Percentiles rank a stretch among this genome's conserved stretches.
These are phyloP conservation scores for Aspergillus quadricinctus DNA, from an alignment of 2,329 filamentous ascomycete genomes.

Conservation along the genomic window DNA sequence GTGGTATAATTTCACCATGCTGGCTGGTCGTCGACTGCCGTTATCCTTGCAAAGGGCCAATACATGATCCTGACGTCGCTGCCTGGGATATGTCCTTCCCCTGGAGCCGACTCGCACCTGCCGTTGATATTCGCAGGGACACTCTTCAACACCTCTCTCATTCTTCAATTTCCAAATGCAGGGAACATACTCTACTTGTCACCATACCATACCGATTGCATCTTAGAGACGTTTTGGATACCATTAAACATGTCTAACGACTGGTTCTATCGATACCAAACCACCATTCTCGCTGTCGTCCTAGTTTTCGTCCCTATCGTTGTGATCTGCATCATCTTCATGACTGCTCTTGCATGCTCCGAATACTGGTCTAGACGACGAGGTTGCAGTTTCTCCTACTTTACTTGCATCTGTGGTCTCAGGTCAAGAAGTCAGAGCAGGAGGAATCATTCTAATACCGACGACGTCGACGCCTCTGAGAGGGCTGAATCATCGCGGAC, in stretches of 20 bases:
- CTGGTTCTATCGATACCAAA: conserved; percentile 29
- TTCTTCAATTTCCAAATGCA: background rate
- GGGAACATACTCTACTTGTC: background rate
- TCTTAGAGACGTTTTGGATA: conserved; percentile 1
- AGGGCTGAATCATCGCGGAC: conserved; percentile 24
- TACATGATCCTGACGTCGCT: background rate
- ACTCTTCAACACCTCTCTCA: background rate
- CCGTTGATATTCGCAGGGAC: background rate
- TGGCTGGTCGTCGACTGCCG: background rate
- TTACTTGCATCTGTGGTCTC: conserved; percentile 22
- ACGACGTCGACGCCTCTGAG: conserved; percentile 31
- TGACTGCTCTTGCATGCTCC: conserved; percentile 36
- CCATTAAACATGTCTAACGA: conserved; percentile 24
- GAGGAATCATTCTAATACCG: conserved; percentile 28
- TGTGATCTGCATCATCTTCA: conserved; percentile 38
- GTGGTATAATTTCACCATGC: conserved; percentile 22
- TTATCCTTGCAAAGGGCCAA: background rate
- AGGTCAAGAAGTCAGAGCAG: conserved; percentile 21
- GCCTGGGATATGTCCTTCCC: background rate
- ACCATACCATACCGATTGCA: conserved; percentile 8
- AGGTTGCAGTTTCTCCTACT: conserved; percentile 14
- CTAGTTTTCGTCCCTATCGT: conserved; percentile 47
- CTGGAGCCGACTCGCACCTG: background rate
- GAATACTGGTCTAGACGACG: conserved; percentile 26
- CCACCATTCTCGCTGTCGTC: conserved; percentile 38